Conservation (phyloP, 2,329 filamentous ascomycete genomes). For the Pseudocercospora cruenta region DNA sequence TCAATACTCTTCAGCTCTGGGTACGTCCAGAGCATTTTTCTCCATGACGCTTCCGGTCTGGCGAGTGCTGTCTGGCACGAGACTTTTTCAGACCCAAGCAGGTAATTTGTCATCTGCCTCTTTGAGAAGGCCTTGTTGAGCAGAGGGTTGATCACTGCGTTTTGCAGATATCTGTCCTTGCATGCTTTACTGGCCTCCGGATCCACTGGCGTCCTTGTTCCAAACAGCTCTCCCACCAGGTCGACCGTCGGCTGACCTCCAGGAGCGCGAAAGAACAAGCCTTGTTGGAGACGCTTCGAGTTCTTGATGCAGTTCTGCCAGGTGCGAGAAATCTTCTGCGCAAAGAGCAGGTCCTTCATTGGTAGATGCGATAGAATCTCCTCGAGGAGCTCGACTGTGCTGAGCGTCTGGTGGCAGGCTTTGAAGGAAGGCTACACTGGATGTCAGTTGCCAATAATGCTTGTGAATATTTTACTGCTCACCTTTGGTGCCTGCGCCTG, state of each 20-base stretch:
- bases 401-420: not conserved
- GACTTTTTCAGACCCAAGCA: not conserved
- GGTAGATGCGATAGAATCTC: not conserved
- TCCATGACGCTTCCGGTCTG: not conserved
- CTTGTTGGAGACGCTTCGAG: not conserved
- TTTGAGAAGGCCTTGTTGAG: not conserved
- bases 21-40: not conserved
- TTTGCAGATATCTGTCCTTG: not conserved
- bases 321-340: not conserved
- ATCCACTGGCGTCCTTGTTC: not conserved
- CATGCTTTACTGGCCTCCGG: not conserved
- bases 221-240: not conserved
- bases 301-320: not conserved
- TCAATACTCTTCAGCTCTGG: not conserved
- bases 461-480: not conserved
- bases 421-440: not conserved
- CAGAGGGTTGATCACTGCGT: not conserved
- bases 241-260: not conserved
- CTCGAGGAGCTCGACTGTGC: not conserved
- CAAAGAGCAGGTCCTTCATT: not conserved
- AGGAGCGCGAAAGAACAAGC: constrained; percentile 1
- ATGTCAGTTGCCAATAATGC: not conserved
- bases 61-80: not conserved
- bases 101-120: not conserved
- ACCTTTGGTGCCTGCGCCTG: not conserved